These are phyloP conservation scores for Berberis thunbergii DNA, from an alignment of 164 flowering plant genomes.

Conservation along the genomic window DNA sequence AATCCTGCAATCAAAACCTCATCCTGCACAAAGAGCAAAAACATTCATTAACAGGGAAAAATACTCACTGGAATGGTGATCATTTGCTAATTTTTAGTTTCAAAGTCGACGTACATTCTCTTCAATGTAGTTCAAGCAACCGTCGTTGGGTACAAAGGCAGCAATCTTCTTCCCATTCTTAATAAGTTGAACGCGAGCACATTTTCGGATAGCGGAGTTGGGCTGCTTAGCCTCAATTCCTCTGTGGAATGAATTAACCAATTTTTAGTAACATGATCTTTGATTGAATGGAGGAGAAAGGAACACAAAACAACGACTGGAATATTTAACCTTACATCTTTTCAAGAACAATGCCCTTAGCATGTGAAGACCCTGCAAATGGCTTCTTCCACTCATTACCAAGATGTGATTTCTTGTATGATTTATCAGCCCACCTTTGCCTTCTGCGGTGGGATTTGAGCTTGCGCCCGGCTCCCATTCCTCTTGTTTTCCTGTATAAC, in stretches of 20 bases:
- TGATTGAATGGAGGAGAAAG: neutral
- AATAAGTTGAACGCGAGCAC: conserved; percentile 26
- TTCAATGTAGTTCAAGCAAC: conserved; percentile 31
- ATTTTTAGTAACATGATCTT: no score
- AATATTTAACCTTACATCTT: conserved; percentile 14
- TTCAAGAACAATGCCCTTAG: conserved; percentile 32
- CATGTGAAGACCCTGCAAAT: conserved; percentile 31
- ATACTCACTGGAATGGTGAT: neutral
- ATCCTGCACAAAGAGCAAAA: conserved; percentile 12
- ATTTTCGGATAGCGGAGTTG: conserved; percentile 30
- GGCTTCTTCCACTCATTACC: conserved; percentile 34
- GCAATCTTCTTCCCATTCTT: conserved; percentile 32
- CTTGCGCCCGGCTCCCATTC: conserved; percentile 38
- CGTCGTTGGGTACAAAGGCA: conserved; percentile 30
- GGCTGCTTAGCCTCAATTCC: conserved; percentile 34
- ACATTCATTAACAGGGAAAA: neutral
- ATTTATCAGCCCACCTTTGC: conserved; percentile 29
- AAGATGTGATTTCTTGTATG: conserved; percentile 31
- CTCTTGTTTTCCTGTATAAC: conserved; percentile 23
- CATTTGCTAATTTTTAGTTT: neutral
- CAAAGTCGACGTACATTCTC: conserved; percentile 16
- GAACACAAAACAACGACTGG: neutral
- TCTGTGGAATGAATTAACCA: conserved; percentile 3
- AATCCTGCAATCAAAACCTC: conserved; percentile 31
- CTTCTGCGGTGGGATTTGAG: conserved; percentile 27